phyloP scores from a whole-genome alignment of 148 eudicot genomes.

The Chenopodium formosanum region DNA sequence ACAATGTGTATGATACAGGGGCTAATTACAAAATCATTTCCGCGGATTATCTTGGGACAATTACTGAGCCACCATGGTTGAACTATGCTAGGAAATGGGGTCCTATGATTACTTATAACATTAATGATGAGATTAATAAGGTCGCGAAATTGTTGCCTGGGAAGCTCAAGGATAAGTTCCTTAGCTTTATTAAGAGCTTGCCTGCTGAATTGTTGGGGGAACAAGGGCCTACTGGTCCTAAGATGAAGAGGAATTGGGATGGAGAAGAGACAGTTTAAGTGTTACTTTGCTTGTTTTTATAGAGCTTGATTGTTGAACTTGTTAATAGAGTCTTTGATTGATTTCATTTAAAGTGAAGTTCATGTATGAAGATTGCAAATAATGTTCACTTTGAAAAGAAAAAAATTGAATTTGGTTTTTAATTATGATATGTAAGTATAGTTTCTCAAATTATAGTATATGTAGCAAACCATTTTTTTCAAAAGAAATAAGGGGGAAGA shows the following conservation, averaged over 20 bases:
- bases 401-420: neutral
- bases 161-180: constrained; percentile 21
- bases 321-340: too few species aligned
- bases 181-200: constrained; percentile 30
- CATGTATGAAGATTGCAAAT: neutral
- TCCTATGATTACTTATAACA: constrained; percentile 33
- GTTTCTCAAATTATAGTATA: too few species aligned
- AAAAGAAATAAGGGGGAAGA: too few species aligned
- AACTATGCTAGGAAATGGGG: constrained; percentile 43
- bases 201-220: constrained; percentile 42
- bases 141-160: constrained; percentile 35
- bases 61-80: constrained; percentile 38
- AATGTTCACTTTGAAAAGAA: neutral
- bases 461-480: too few species aligned
- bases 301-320: too few species aligned
- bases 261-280: constrained; percentile 32
- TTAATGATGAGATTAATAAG: constrained; percentile 27
- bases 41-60: constrained; percentile 31
- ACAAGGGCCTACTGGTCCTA: constrained; percentile 48
- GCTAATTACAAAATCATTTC: constrained; percentile 29
- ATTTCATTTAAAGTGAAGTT: neutral
- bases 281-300: neutral
- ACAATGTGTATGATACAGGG: constrained; percentile 25
- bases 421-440: too few species aligned
- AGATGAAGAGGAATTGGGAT: constrained; percentile 38